Evolutionary conservation across 2,329 filamentous ascomycete species (phyloP).

Genomic region (Neoscytalidium dimidiatum): DNA sequence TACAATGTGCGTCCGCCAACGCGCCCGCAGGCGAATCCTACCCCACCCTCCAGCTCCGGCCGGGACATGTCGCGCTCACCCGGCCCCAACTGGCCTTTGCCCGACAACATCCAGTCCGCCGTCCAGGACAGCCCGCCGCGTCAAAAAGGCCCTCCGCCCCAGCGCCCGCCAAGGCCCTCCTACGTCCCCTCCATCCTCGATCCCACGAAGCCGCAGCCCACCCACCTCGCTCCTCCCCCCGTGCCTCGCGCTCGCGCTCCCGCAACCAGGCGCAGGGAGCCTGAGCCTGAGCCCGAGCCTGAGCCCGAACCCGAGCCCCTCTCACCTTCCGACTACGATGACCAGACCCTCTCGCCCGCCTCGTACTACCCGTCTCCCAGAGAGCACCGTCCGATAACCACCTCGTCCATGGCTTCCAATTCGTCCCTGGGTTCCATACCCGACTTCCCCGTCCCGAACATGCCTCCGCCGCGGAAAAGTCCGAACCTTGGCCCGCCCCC

Average conservation of each 20-base stretch:
- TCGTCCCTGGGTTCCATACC: conserved; percentile 45
- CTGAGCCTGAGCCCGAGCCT: conserved; percentile 26
- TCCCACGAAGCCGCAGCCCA: conserved; percentile 30
- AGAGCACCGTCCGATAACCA: conserved; percentile 35
- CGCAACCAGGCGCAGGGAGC: conserved; percentile 1
- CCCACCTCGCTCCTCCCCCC: conserved; percentile 31
- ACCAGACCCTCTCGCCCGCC: conserved; percentile 36
- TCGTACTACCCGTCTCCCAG: conserved; percentile 28
- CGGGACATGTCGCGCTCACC: conserved; percentile 30
- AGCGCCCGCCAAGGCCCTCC: conserved; percentile 43
- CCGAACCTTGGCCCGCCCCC: conserved; percentile 52
- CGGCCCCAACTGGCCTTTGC: conserved; percentile 49
- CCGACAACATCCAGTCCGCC: conserved; percentile 34
- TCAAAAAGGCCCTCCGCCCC: conserved; percentile 42
- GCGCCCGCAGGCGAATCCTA: conserved; percentile 22
- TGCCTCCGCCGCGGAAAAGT: conserved; percentile 38
- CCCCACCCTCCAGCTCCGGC: conserved; percentile 24
- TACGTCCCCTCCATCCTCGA: conserved; percentile 40
- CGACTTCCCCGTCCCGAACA: conserved; percentile 42
- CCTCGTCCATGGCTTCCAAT: conserved; percentile 40
- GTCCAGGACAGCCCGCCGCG: conserved; percentile 31
- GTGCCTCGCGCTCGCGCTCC: conserved; percentile 4
- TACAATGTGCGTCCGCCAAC: conserved; percentile 22
- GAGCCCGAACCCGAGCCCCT: conserved; percentile 25
- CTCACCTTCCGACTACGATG: conserved; percentile 30